These are phyloP conservation scores for Penicillium sp. DNA, from an alignment of 2,329 filamentous ascomycete genomes.

Conservation along the genomic window DNA sequence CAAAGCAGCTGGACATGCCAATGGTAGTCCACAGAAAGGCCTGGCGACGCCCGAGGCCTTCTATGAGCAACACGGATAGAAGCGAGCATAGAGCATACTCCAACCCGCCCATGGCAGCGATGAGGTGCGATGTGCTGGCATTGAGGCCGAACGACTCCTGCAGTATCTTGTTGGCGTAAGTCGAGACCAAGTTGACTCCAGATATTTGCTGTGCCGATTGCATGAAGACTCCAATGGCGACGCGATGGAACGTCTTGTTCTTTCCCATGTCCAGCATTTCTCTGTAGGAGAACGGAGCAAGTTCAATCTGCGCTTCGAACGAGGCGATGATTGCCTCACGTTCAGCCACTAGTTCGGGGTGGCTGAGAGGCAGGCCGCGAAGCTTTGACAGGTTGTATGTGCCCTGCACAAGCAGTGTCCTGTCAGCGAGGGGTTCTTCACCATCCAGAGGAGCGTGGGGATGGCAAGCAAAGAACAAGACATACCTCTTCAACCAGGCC, in stretches of 20 bases:
- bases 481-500: conserved; percentile 2
- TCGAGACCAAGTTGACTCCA: conserved; percentile 11
- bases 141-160: conserved; percentile 2
- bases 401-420: neutral
- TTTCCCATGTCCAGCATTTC: conserved; percentile 4
- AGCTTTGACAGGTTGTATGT: neutral
- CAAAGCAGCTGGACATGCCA: conserved; percentile 52
- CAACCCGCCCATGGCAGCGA: conserved; percentile 52
- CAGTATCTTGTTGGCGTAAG: conserved; percentile 8
- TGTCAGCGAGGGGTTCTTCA: conserved; percentile 4
- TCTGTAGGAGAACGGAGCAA: neutral
- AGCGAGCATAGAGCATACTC: conserved; percentile 58
- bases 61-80: conserved; percentile 52
- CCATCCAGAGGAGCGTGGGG: conserved; percentile 3
- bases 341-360: neutral
- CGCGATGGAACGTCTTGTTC: conserved; percentile 5
- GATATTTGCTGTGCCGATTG: conserved; percentile 15
- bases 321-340: neutral
- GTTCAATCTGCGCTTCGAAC: neutral
- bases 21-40: conserved; percentile 36
- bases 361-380: neutral
- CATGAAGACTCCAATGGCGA: conserved; percentile 8
- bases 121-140: conserved; percentile 24
- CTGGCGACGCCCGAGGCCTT: conserved; percentile 51
- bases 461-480: neutral